Conservation (phyloP, 495 filamentous ascomycete genomes). For the Penicillium simplicissimum region DNA sequence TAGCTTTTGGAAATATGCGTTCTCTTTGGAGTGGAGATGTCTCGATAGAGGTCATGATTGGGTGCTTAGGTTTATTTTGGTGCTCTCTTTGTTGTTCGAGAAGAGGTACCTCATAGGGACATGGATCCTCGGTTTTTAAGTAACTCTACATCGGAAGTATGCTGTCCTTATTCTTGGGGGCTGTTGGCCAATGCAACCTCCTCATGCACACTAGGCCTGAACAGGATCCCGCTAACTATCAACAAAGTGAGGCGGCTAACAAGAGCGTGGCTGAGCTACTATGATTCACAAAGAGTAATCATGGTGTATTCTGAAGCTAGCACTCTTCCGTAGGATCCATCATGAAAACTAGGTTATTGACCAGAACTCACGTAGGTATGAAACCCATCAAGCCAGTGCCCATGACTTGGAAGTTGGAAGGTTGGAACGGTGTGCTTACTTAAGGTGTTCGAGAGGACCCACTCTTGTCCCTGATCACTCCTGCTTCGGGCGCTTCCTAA, state of each 20-base stretch:
- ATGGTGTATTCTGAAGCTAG: not conserved
- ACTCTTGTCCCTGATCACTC: too few relatives aligned
- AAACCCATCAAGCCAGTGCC: too few relatives aligned
- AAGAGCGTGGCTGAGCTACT: not conserved
- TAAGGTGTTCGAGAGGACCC: too few relatives aligned
- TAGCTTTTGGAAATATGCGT: slow-evolving; percentile 13
- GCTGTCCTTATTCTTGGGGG: not conserved
- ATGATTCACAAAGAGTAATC: slow-evolving; percentile 1
- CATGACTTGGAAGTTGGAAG: too few relatives aligned
- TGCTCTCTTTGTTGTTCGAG: not conserved
- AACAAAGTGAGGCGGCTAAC: not conserved
- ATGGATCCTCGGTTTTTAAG: not conserved
- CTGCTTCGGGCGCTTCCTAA: not conserved
- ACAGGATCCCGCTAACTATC: not conserved
- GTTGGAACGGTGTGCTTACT: too few relatives aligned
- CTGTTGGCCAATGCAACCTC: not conserved
- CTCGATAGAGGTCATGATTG: not conserved
- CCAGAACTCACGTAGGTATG: too few relatives aligned
- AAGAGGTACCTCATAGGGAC: not conserved
- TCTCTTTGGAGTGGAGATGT: slow-evolving; percentile 13
- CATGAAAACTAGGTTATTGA: too few relatives aligned
- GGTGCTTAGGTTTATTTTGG: not conserved
- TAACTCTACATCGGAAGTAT: not conserved
- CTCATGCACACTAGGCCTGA: not conserved
- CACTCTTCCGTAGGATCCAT: too few relatives aligned